Percentiles rank a stretch among this genome's conserved stretches.
Evolutionary conservation across 805 yeast genomes (phyloP).

Genomic region (Cyberlindnera subsufficiens): DNA sequence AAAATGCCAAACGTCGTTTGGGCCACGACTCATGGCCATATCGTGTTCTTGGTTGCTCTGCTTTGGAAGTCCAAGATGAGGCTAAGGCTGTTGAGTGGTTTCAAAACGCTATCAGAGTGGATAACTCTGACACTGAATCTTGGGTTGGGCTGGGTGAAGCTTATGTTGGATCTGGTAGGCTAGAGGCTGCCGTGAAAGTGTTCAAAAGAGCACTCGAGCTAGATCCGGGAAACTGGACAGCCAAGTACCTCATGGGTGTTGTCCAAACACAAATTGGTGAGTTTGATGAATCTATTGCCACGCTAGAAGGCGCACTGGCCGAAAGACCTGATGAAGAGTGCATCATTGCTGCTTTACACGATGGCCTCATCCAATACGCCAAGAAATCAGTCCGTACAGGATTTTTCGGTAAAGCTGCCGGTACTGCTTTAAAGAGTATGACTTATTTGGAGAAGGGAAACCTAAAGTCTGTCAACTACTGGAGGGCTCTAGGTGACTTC

Average conservation of each 20-base stretch:
- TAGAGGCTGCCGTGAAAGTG: slow-evolving; percentile 83
- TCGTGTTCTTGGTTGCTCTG: slow-evolving; percentile 75
- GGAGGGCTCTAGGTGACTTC: slow-evolving; percentile 62
- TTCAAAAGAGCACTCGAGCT: slow-evolving; percentile 58
- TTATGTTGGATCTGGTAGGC: slow-evolving; percentile 75
- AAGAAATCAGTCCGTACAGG: slow-evolving; percentile 49
- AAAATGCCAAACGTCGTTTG: slow-evolving; percentile 46
- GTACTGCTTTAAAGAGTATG: slow-evolving; percentile 41
- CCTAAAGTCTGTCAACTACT: slow-evolving; percentile 43
- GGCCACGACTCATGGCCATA: slow-evolving; percentile 73
- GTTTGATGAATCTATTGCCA: slow-evolving; percentile 51
- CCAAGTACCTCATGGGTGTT: slow-evolving; percentile 60
- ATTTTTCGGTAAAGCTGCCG: slow-evolving; percentile 59
- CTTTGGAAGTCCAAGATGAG: slow-evolving; percentile 65
- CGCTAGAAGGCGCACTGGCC: slow-evolving; percentile 37
- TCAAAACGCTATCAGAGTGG: slow-evolving; percentile 74
- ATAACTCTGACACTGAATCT: slow-evolving; percentile 63
- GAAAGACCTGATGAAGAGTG: slow-evolving; percentile 43
- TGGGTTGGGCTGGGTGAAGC: slow-evolving; percentile 99
- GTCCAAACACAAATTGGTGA: slow-evolving; percentile 61
- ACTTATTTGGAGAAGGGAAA: slow-evolving; percentile 35
- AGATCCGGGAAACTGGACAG: slow-evolving; percentile 52
- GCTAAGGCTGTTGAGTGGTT: slow-evolving; percentile 82
- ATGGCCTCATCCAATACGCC: slow-evolving; percentile 52
- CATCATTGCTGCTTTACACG: slow-evolving; percentile 47